Conservation (phyloP, 148 eudicot species). For the Chenopodium suecicum region DNA sequence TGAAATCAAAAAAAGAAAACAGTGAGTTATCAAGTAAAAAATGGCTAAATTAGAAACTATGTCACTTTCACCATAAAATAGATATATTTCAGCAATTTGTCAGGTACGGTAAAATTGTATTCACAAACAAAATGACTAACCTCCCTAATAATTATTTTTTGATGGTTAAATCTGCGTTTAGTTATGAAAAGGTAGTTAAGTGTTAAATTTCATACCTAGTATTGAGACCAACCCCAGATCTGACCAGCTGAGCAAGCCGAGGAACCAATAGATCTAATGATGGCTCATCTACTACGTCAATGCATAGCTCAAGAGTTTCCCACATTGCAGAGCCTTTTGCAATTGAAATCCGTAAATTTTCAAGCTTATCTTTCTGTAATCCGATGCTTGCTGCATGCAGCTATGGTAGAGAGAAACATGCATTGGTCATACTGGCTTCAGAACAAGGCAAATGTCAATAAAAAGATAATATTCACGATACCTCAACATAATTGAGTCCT, state of each 20-base stretch:
- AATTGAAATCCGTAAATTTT: constrained; percentile 79
- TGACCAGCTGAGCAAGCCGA: constrained; percentile 80
- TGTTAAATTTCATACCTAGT: constrained; percentile 60
- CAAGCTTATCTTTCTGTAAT: constrained; percentile 89
- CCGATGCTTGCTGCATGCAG: constrained; percentile 92
- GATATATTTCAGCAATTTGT: background rate
- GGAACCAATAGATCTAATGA: constrained; percentile 84
- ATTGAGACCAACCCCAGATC: constrained; percentile 91
- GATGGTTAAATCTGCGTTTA: background rate
- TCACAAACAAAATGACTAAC: constrained; percentile 5
- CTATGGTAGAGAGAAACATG: constrained; percentile 36
- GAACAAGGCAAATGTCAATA: background rate
- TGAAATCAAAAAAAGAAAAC: constrained; percentile 25
- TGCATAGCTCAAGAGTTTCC: constrained; percentile 93
- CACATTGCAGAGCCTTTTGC: constrained; percentile 99
- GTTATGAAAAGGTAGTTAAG: background rate
- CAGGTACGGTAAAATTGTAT: constrained; percentile 3
- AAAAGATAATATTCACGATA: constrained; percentile 29
- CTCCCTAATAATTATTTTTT: background rate
- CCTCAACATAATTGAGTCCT: constrained; percentile 97
- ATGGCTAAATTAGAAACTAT: background rate
- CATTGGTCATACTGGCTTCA: constrained; percentile 8
- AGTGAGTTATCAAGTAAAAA: constrained; percentile 1
- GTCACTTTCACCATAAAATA: background rate
- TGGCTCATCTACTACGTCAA: constrained; percentile 76